These are phyloP conservation scores for Vitis hybrid DNA, from an alignment of 177 flowering plant species.

Conservation along the genomic window DNA sequence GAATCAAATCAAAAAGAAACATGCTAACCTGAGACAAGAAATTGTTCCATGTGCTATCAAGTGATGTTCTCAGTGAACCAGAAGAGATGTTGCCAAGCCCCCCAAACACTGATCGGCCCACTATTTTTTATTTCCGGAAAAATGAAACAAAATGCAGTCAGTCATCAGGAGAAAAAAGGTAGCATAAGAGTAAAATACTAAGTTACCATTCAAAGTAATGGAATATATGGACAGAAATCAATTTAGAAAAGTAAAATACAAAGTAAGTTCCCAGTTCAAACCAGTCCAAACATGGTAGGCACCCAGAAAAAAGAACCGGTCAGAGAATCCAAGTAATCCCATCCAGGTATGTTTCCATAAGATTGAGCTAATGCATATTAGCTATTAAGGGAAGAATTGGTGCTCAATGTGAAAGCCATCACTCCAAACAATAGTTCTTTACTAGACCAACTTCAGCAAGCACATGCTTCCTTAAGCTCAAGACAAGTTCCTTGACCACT, in stretches of 20 bases:
- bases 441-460: too few relatives aligned
- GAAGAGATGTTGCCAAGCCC: conserved; percentile 30
- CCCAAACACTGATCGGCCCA: conserved; percentile 43
- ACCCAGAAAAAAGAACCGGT: too few relatives aligned
- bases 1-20: background rate
- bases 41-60: conserved; percentile 24
- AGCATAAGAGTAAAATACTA: background rate
- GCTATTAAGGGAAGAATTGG: background rate
- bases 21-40: conserved; percentile 55
- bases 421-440: background rate
- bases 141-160: background rate
- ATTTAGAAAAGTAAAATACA: background rate
- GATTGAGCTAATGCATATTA: background rate
- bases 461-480: too few relatives aligned
- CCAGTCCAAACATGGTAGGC: too few relatives aligned
- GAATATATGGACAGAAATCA: too few relatives aligned
- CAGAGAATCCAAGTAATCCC: too few relatives aligned
- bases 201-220: background rate
- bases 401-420: background rate
- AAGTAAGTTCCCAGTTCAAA: too few relatives aligned
- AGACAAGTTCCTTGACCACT: too few relatives aligned
- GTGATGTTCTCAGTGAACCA: conserved; percentile 23
- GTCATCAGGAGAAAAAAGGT: background rate
- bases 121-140: conserved; percentile 21
- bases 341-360: too few relatives aligned